These are phyloP conservation scores for Termitomyces sp. DNA, from an alignment of 768 basidiomycete genomes.

Conservation along the genomic window DNA sequence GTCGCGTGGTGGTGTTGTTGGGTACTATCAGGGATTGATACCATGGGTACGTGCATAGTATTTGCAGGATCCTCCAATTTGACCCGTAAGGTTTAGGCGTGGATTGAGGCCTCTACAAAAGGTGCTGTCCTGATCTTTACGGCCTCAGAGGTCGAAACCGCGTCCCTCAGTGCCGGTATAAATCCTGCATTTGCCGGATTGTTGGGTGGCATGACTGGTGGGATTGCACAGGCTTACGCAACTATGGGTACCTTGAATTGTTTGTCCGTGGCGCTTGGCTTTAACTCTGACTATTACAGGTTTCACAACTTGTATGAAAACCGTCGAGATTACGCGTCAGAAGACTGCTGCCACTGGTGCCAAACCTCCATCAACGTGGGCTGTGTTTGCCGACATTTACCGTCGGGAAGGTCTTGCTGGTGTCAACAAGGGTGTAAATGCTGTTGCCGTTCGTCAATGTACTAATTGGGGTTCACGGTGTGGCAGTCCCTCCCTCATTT, in stretches of 20 bases:
- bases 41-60: conserved; percentile 73
- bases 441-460: conserved; percentile 87
- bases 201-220: conserved; percentile 96
- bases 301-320: conserved; percentile 99
- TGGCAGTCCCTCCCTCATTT: conserved; percentile 20
- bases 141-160: conserved; percentile 89
- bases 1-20: conserved; percentile 83
- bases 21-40: conserved; percentile 98
- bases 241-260: conserved; percentile 80
- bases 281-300: conserved; percentile 41
- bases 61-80: conserved; percentile 3
- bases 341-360: conserved; percentile 85
- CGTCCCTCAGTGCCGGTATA: conserved; percentile 59
- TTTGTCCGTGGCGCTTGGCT: conserved; percentile 3
- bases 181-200: conserved; percentile 83
- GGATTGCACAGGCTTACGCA: conserved; percentile 96
- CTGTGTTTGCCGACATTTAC: conserved; percentile 93
- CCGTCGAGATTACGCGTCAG: conserved; percentile 93
- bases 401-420: conserved; percentile 89
- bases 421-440: conserved; percentile 99
- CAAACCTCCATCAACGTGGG: conserved; percentile 90
- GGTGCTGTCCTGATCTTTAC: conserved; percentile 95
- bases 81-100: conserved; percentile 57
- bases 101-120: conserved; percentile 99
- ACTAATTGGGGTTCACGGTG: conserved; percentile 93